Evolutionary conservation across 495 filamentous ascomycete species (phyloP), one percentile per base, ranked within the genome.

Genomic region (Pyrenula aspistea): DNA sequence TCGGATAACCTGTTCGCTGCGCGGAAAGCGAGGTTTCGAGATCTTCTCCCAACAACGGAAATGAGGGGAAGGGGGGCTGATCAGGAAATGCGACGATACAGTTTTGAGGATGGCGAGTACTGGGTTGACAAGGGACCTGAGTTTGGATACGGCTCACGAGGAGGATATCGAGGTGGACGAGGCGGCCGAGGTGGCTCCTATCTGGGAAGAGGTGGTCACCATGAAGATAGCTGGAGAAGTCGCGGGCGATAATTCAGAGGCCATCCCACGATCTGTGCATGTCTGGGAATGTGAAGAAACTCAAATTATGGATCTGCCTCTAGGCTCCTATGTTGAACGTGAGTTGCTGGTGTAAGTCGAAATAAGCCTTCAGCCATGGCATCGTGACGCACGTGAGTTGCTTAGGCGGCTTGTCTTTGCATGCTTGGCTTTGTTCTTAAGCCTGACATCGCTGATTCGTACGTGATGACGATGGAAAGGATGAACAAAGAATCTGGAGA

Each of bases 41-140:
- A 65, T 60, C 65, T 77, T 71, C 73, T 62, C 58, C 68, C 56
- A 23, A 81, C 70, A 63, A 77, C 62, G 49, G 72, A 63, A 65
- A 68, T 59, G 58, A 65, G 58, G 65, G 71, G 49, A 61, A 74
- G 66, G 10, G 66, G 73, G 42, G 71, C 81, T 24, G 82, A 81
- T 42, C 81, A 82, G 49, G 81, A 88, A 22, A 83, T 83, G 67
- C 80, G 86, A 53, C 76, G 87, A 25, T 92, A 86, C 66, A 85
- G 83, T 0, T 96, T 95, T 63, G 88, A 94, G 70, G 75, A 86
- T 56, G 79, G 75, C 0, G 80, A 84, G 58, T 50, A 67, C 0
- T 77, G 95, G 51, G 86, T 94, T 51, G 88, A 95, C 68, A 71
- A 80, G 58, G 91, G 89, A 2, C 77, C 78, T 2, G 89, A 95